Evolutionary conservation across 2,329 filamentous ascomycete species (phyloP).

Genomic region (Teratosphaeria pseudoeucalypti): DNA sequence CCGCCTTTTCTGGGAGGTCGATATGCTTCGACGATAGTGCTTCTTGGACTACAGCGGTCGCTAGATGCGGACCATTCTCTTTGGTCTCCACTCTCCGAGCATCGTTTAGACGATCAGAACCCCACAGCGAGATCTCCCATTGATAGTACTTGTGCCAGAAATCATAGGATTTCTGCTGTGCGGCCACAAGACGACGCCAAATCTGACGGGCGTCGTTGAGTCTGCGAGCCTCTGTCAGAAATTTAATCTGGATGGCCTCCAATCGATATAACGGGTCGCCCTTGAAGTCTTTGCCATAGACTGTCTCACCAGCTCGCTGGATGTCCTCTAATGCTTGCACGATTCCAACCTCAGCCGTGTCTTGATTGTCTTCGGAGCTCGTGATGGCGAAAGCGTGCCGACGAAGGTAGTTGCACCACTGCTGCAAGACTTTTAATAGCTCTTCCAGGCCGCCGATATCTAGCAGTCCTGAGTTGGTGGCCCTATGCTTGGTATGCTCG

Average conservation of each 20-base stretch:
- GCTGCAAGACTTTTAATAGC: conserved; percentile 79
- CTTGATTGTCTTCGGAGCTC: conserved; percentile 66
- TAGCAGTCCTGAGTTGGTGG: conserved; percentile 74
- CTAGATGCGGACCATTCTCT: conserved; percentile 56
- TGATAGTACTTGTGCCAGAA: conserved; percentile 91
- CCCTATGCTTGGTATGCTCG: conserved; percentile 81
- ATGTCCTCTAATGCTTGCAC: conserved; percentile 78
- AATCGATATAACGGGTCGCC: conserved; percentile 85
- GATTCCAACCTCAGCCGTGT: conserved; percentile 84
- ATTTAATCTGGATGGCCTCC: conserved; percentile 86
- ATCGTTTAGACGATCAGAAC: conserved; percentile 45
- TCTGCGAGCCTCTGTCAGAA: conserved; percentile 72
- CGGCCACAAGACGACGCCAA: conserved; percentile 59
- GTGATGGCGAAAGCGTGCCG: conserved; percentile 68
- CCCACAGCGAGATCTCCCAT: conserved; percentile 76
- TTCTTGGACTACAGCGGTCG: conserved; percentile 65
- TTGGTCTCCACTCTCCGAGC: conserved; percentile 38
- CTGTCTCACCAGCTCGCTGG: conserved; percentile 62
- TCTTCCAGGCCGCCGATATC: conserved; percentile 80
- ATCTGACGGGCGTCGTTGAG: conserved; percentile 65
- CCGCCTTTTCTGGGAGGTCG: conserved; percentile 66
- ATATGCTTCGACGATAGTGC: conserved; percentile 54
- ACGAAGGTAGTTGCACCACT: conserved; percentile 91
- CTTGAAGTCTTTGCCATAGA: conserved; percentile 64
- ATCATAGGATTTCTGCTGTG: conserved; percentile 68